phyloP scores from a whole-genome alignment of 192 early-diverging fungal species.

The Gonapodya sp. region DNA sequence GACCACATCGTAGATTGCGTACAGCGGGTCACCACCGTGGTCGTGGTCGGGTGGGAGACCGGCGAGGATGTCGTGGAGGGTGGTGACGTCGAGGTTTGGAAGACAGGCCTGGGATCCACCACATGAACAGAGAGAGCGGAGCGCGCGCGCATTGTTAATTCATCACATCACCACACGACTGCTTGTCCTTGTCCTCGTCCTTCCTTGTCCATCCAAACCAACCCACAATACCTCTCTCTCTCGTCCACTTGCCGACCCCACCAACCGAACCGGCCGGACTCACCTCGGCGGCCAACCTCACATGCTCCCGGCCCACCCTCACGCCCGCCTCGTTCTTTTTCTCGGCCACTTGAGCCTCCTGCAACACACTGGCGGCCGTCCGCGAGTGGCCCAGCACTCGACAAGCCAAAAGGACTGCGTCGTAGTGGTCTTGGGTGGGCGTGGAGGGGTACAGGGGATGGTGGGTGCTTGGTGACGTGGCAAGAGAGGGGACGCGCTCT shows the following conservation, averaged over 20 bases:
- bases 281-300: not conserved
- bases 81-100: not conserved
- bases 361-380: not conserved
- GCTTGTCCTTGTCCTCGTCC: no score
- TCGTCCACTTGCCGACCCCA: no score
- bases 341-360: not conserved
- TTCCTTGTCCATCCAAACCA: no score
- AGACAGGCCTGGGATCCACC: not conserved
- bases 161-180: no score
- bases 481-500: no score
- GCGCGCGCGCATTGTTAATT: no score
- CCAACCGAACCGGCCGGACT: not conserved
- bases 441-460: not conserved
- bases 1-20: not conserved
- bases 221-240: no score
- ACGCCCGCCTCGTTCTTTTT: no score
- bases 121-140: not conserved
- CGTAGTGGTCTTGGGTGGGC: not conserved
- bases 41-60: not conserved
- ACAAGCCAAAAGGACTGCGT: not conserved
- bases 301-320: not conserved
- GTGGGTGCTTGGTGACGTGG: no score
- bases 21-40: not conserved
- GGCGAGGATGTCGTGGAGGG: not conserved
- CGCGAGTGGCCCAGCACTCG: not conserved